These are phyloP conservation scores for Berberis vulgaris DNA, from an alignment of 164 flowering plant genomes.

Conservation along the genomic window DNA sequence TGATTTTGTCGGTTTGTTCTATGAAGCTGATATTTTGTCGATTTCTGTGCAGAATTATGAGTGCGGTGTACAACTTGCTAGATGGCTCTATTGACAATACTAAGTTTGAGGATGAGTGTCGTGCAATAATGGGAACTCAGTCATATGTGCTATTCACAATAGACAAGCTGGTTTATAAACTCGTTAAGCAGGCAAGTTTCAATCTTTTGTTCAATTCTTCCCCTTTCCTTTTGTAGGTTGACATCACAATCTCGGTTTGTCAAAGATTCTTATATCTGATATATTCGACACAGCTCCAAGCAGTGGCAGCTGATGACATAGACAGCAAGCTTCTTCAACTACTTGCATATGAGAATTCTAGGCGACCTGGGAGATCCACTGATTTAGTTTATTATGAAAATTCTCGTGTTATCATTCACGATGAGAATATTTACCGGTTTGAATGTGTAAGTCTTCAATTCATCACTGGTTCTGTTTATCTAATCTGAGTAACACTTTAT, in stretches of 20 bases:
- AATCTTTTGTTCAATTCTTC: neutral
- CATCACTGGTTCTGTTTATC: neutral
- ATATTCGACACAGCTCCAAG: constrained; percentile 60
- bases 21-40: neutral
- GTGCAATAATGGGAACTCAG: constrained; percentile 85
- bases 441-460: constrained; percentile 61
- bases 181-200: constrained; percentile 64
- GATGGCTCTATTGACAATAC: constrained; percentile 91
- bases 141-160: constrained; percentile 90
- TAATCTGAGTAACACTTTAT: neutral
- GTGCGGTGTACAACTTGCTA: constrained; percentile 69
- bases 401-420: constrained; percentile 80
- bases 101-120: constrained; percentile 95
- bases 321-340: constrained; percentile 91
- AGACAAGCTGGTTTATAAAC: constrained; percentile 82
- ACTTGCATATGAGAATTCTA: constrained; percentile 73
- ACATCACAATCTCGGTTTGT: neutral
- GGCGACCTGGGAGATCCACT: constrained; percentile 51
- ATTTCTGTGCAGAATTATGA: constrained; percentile 52
- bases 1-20: neutral
- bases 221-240: neutral
- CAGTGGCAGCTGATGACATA: constrained; percentile 71
- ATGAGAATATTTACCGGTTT: constrained; percentile 78
- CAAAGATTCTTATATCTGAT: neutral
- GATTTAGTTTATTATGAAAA: constrained; percentile 83